phyloP scores from a whole-genome alignment of 495 filamentous ascomycete genomes.

The Penicillium flavigenum region DNA sequence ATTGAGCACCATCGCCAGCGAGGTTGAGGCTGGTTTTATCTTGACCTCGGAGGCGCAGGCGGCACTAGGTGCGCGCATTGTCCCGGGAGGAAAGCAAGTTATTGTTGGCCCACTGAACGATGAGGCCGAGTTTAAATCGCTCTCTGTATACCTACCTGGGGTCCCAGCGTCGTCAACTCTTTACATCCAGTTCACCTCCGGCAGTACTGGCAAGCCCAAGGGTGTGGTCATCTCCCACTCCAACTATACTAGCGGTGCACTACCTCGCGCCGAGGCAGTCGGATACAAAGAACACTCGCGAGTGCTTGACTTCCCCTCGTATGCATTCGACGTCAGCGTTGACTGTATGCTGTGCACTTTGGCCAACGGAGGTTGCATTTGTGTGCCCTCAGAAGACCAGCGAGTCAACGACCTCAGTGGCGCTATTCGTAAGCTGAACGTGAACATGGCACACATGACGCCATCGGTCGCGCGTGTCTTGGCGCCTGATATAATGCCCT shows the following conservation, averaged over 20 bases:
- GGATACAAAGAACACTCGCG: slow-evolving; percentile 22
- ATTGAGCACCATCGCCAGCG: slow-evolving; percentile 24
- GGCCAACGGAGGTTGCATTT: slow-evolving; percentile 35
- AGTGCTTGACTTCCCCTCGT: slow-evolving; percentile 59
- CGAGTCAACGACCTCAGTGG: slow-evolving; percentile 27
- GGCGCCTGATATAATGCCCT: slow-evolving; percentile 20
- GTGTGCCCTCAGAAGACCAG: slow-evolving; percentile 37
- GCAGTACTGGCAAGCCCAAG: slow-evolving; percentile 43
- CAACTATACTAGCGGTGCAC: slow-evolving; percentile 23
- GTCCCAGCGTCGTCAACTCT: slow-evolving; percentile 1
- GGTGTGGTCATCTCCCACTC: slow-evolving; percentile 44
- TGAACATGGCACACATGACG: slow-evolving; percentile 29
- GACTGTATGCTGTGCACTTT: slow-evolving; percentile 56
- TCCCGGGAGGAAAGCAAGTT: slow-evolving; percentile 6
- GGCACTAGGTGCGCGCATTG: neutral
- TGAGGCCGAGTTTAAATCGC: neutral
- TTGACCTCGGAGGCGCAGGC: slow-evolving; percentile 14
- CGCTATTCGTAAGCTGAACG: slow-evolving; percentile 20
- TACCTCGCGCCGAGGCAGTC: slow-evolving; percentile 4
- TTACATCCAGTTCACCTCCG: slow-evolving; percentile 39
- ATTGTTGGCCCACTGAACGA: neutral
- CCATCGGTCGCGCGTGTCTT: slow-evolving; percentile 27
- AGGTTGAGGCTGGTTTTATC: slow-evolving; percentile 20
- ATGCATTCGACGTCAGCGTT: slow-evolving; percentile 58
- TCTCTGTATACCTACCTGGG: slow-evolving; percentile 3